A percentile compares a stretch with the other conserved stretches of the same genome.
These are phyloP conservation scores for Rhodotorula sp. DNA, from an alignment of 1,284 basidiomycete species.

Conservation along the genomic window DNA sequence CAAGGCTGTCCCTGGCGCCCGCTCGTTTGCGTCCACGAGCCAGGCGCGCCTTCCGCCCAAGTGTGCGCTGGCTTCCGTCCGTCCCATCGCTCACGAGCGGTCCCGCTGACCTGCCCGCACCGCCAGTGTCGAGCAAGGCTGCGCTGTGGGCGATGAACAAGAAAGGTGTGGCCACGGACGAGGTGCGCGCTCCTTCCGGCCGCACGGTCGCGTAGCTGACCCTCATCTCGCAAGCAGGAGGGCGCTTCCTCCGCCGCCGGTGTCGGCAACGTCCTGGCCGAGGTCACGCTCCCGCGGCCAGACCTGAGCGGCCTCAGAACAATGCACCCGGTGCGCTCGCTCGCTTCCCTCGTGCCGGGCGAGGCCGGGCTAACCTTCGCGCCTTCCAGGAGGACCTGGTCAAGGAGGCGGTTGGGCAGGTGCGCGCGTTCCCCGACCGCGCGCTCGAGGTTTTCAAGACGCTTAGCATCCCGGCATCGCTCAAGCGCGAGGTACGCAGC, in stretches of 20 bases:
- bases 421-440: constrained; percentile 21
- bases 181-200: constrained; percentile 4
- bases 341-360: no score
- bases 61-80: constrained; percentile 9
- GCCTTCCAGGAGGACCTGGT: constrained; percentile 20
- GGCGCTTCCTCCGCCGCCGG: constrained; percentile 1
- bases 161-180: constrained; percentile 15
- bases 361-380: background rate
- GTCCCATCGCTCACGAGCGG: background rate
- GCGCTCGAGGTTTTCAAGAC: constrained; percentile 34
- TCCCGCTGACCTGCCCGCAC: background rate
- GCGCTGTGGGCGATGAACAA: constrained; percentile 19
- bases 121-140: constrained; percentile 18
- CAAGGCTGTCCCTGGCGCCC: background rate
- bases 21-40: constrained; percentile 19
- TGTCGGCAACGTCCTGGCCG: constrained; percentile 20
- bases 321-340: constrained; percentile 23
- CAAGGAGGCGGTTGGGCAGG: constrained; percentile 19
- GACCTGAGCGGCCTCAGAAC: constrained; percentile 17
- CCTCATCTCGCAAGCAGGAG: constrained; percentile 11
- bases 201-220: background rate
- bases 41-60: constrained; percentile 21
- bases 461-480: constrained; percentile 13
- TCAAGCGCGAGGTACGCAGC: constrained; percentile 26
- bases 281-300: constrained; percentile 26